These are phyloP conservation scores for Penstemon barbatus DNA, from an alignment of 257 asterid genomes.

Conservation along the genomic window DNA sequence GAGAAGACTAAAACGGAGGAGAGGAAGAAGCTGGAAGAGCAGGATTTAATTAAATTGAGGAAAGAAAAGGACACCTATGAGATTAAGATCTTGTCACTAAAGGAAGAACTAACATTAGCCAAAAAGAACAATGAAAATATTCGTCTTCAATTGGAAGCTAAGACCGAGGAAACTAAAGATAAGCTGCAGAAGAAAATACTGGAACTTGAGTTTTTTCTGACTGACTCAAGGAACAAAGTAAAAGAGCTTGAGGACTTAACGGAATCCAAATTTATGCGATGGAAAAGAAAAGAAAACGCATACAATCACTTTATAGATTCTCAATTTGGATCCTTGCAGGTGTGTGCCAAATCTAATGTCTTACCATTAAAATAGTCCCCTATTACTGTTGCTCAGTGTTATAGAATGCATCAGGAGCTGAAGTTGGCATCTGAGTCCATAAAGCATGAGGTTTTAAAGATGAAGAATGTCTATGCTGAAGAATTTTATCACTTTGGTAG, in stretches of 20 bases:
- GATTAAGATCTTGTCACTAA: slow-evolving; percentile 53
- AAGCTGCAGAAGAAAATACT: slow-evolving; percentile 57
- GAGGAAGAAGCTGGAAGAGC: slow-evolving; percentile 59
- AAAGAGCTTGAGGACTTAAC: slow-evolving; percentile 81
- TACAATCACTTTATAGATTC: slow-evolving; percentile 73
- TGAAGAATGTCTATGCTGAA: slow-evolving; percentile 52
- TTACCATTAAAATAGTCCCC: slow-evolving; percentile 8
- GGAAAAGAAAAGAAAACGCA: slow-evolving; percentile 78
- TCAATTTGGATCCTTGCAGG: slow-evolving; percentile 76
- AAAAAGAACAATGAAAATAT: slow-evolving; percentile 54
- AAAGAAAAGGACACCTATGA: slow-evolving; percentile 58
- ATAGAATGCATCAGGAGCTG: slow-evolving; percentile 56
- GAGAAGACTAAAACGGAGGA: slow-evolving; percentile 73
- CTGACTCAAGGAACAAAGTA: slow-evolving; percentile 64
- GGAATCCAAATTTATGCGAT: slow-evolving; percentile 67
- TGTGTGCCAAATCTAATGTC: slow-evolving; percentile 33
- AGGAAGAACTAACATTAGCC: slow-evolving; percentile 53
- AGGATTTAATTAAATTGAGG: slow-evolving; percentile 55
- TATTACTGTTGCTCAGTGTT: slow-evolving; percentile 18
- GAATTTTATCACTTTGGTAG: slow-evolving; percentile 75
- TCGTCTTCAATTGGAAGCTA: slow-evolving; percentile 50
- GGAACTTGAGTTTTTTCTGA: slow-evolving; percentile 65
- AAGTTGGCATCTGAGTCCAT: slow-evolving; percentile 65
- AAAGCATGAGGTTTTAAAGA: slow-evolving; percentile 71
- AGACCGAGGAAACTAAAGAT: slow-evolving; percentile 52